Conservation (phyloP, 805 yeast genomes). For the Candida wancherniae region DNA sequence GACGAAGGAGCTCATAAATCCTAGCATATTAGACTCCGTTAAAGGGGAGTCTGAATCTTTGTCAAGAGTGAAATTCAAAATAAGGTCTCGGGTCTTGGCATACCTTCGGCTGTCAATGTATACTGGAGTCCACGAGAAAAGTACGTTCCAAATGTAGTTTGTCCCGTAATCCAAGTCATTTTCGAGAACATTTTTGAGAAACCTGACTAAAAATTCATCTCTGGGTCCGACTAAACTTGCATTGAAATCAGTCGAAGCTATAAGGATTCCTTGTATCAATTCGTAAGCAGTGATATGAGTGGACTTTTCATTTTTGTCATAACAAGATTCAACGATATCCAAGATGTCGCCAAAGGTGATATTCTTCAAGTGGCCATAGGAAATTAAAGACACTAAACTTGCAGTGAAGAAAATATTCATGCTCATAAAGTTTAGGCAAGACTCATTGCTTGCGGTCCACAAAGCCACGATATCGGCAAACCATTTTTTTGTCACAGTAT, state of each 20-base stretch:
- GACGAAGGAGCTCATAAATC: constrained; percentile 49
- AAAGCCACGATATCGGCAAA: constrained; percentile 44
- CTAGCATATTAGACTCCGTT: constrained; percentile 55
- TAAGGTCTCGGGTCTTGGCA: constrained; percentile 43
- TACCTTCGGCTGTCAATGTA: constrained; percentile 66
- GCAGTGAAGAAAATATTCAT: constrained; percentile 56
- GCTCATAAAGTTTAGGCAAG: constrained; percentile 61
- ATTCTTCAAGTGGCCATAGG: constrained; percentile 39
- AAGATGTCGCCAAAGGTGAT: constrained; percentile 50
- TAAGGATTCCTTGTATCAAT: constrained; percentile 57
- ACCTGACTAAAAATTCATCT: constrained; percentile 43
- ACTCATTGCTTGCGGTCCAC: constrained; percentile 64
- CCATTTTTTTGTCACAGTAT: constrained; percentile 52
- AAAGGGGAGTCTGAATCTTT: constrained; percentile 57
- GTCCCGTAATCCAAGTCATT: constrained; percentile 71
- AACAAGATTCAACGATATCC: constrained; percentile 44
- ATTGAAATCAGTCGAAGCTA: constrained; percentile 43
- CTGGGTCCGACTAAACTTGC: constrained; percentile 29
- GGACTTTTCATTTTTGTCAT: constrained; percentile 64
- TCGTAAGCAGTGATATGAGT: constrained; percentile 75
- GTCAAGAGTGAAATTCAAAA: constrained; percentile 46
- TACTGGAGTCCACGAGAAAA: constrained; percentile 69
- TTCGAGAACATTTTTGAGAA: constrained; percentile 44
- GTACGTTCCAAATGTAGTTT: constrained; percentile 65
- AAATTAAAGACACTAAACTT: constrained; percentile 44